A percentile compares a stretch with the other conserved stretches of the same genome.
These are phyloP conservation scores for Ephemerocybe angulata DNA, from an alignment of 768 basidiomycete genomes.

Conservation along the genomic window DNA sequence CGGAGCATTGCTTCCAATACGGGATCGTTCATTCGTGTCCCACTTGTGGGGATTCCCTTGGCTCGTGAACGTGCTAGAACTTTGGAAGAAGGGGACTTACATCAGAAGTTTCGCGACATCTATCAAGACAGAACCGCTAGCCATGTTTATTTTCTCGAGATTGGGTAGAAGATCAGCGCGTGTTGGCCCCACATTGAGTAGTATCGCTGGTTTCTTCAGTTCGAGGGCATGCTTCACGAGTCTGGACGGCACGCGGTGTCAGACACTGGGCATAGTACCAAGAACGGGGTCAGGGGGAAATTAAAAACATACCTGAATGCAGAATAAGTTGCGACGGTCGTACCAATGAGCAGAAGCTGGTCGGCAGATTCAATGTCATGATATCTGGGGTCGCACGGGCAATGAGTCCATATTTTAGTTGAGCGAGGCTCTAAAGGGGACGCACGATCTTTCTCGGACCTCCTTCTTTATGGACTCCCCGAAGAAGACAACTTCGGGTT, in stretches of 20 bases:
- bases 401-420: neutral
- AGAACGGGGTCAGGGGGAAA: neutral
- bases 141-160: conserved; percentile 76
- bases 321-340: conserved; percentile 90
- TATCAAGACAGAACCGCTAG: conserved; percentile 68
- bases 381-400: conserved; percentile 38
- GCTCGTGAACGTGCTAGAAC: neutral
- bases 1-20: conserved; percentile 47
- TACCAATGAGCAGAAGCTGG: conserved; percentile 77
- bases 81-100: conserved; percentile 40
- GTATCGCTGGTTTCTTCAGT: conserved; percentile 69
- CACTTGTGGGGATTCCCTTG: conserved; percentile 41
- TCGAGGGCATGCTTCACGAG: conserved; percentile 78
- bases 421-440: conserved; percentile 1
- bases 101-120: conserved; percentile 57
- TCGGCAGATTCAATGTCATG: conserved; percentile 56
- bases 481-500: conserved; percentile 84
- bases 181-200: conserved; percentile 86
- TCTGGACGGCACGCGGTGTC: conserved; percentile 32
- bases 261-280: neutral
- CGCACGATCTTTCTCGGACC: conserved; percentile 73
- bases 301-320: conserved; percentile 66
- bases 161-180: conserved; percentile 70
- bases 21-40: conserved; percentile 36
- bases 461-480: conserved; percentile 77